Conservation (phyloP, 345 rosid species). For the Hevea brasiliensis region DNA sequence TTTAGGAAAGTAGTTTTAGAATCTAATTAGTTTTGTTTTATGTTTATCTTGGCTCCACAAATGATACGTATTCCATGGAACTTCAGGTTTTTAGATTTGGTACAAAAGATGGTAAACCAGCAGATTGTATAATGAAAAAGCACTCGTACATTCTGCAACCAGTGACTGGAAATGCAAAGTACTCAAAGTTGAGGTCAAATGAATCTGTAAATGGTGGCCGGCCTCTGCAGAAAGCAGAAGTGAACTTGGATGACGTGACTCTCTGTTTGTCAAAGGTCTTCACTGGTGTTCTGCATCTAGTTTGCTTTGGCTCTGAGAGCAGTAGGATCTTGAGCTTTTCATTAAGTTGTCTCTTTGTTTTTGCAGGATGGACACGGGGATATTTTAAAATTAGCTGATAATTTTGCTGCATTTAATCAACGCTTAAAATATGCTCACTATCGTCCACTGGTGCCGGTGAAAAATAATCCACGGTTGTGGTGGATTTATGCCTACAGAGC, state of each 20-base stretch:
- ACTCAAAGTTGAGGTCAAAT: slow-evolving; percentile 53
- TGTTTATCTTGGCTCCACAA: slow-evolving; percentile 6
- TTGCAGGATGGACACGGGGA: slow-evolving; percentile 89
- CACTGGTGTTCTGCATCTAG: slow-evolving; percentile 14
- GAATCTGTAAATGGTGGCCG: slow-evolving; percentile 41
- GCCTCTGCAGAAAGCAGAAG: slow-evolving; percentile 79
- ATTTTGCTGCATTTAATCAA: slow-evolving; percentile 83
- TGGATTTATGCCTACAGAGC: slow-evolving; percentile 90
- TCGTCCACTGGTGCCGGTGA: slow-evolving; percentile 75
- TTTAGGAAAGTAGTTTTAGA: slow-evolving; percentile 6
- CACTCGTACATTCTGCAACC: slow-evolving; percentile 91
- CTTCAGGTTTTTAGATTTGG: slow-evolving; percentile 82
- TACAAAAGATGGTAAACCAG: slow-evolving; percentile 74
- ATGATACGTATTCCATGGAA: slow-evolving; percentile 17
- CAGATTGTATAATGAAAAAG: slow-evolving; percentile 49
- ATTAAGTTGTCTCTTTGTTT: slow-evolving; percentile 21
- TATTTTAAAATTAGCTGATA: slow-evolving; percentile 84
- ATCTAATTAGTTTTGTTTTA: slow-evolving; percentile 6
- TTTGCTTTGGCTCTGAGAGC: slow-evolving; percentile 18
- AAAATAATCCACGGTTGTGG: slow-evolving; percentile 77
- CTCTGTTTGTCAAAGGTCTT: slow-evolving; percentile 88
- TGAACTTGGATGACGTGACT: slow-evolving; percentile 90
- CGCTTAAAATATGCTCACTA: slow-evolving; percentile 87
- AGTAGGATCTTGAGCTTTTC: slow-evolving; percentile 23
- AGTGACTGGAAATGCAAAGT: slow-evolving; percentile 86